These are phyloP conservation scores for Magnaporthiopsis incrustans DNA, from an alignment of 2,329 filamentous ascomycete species.

Conservation along the genomic window DNA sequence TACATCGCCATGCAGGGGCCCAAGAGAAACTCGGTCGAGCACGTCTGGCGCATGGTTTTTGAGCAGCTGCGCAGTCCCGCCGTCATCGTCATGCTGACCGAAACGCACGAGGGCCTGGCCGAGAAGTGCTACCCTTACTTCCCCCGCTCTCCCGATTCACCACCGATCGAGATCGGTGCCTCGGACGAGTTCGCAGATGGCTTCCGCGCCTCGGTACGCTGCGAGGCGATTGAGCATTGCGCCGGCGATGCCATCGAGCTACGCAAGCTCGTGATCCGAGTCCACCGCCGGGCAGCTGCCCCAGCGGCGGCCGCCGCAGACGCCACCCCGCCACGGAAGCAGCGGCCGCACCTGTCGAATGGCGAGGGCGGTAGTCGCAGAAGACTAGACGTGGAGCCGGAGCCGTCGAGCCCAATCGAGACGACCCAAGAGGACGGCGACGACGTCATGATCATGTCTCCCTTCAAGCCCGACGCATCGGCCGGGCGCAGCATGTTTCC, in stretches of 20 bases:
- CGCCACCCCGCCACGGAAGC: background rate
- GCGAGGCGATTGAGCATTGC: constrained; percentile 53
- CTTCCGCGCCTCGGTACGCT: constrained; percentile 60
- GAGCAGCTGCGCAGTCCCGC: constrained; percentile 64
- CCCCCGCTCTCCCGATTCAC: constrained; percentile 48
- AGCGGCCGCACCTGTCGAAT: background rate
- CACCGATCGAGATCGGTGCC: constrained; percentile 52
- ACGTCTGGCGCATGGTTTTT: constrained; percentile 94
- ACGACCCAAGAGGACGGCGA: constrained; percentile 7
- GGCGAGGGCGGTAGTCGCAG: background rate
- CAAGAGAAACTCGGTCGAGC: constrained; percentile 63
- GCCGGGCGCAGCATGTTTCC: constrained; percentile 8
- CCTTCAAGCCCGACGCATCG: constrained; percentile 4
- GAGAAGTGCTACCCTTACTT: constrained; percentile 92
- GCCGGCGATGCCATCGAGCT: constrained; percentile 58
- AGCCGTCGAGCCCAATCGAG: background rate
- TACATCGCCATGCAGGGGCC: constrained; percentile 96
- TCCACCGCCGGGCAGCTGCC: constrained; percentile 20
- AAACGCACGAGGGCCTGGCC: constrained; percentile 66
- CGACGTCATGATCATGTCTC: constrained; percentile 15
- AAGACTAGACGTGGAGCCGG: background rate
- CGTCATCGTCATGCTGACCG: constrained; percentile 91
- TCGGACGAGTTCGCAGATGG: constrained; percentile 56
- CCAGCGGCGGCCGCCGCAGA: background rate
- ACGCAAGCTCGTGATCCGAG: constrained; percentile 58